Percentiles rank a stretch among this genome's conserved stretches.
Evolutionary conservation across 2,329 filamentous ascomycete genomes (phyloP).

Genomic region (Aspergillus arachidicola): DNA sequence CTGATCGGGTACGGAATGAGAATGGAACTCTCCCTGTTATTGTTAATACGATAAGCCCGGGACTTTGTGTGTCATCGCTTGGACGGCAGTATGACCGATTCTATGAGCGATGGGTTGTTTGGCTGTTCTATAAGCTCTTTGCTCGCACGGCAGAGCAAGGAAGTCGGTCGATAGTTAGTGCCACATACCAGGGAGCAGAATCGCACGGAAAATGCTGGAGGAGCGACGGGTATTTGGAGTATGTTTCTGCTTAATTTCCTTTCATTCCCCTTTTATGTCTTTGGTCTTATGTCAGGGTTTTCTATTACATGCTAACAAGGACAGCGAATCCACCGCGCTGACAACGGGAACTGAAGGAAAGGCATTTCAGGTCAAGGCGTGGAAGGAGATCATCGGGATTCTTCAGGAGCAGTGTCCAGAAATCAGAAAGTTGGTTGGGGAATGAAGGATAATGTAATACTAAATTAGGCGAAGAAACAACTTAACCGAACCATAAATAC

Average conservation of each 20-base stretch:
- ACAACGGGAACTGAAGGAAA: conserved; percentile 38
- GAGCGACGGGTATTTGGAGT: conserved; percentile 42
- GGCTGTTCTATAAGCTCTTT: conserved; percentile 41
- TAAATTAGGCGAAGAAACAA: neutral
- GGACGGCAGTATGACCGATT: conserved; percentile 43
- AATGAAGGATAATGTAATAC: neutral
- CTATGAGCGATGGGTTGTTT: conserved; percentile 37
- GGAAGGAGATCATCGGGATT: conserved; percentile 44
- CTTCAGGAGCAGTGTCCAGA: conserved; percentile 29
- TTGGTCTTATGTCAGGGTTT: neutral
- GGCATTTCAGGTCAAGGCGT: conserved; percentile 40
- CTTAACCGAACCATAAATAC: neutral
- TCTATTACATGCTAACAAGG: conserved; percentile 17
- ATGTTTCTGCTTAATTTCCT: conserved; percentile 17
- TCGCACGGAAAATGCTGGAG: conserved; percentile 50
- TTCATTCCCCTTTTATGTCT: neutral
- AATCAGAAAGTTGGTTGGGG: conserved; percentile 16
- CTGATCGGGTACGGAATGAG: conserved; percentile 30
- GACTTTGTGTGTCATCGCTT: conserved; percentile 46
- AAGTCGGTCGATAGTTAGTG: conserved; percentile 47
- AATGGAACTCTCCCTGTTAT: conserved; percentile 44
- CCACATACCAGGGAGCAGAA: conserved; percentile 44
- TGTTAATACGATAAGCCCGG: conserved; percentile 50
- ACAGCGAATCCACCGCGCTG: conserved; percentile 37
- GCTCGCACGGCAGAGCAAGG: conserved; percentile 48